These are phyloP conservation scores for Luzula sylvatica DNA, from an alignment of 176 grass and related monocot genomes.

Conservation along the genomic window DNA sequence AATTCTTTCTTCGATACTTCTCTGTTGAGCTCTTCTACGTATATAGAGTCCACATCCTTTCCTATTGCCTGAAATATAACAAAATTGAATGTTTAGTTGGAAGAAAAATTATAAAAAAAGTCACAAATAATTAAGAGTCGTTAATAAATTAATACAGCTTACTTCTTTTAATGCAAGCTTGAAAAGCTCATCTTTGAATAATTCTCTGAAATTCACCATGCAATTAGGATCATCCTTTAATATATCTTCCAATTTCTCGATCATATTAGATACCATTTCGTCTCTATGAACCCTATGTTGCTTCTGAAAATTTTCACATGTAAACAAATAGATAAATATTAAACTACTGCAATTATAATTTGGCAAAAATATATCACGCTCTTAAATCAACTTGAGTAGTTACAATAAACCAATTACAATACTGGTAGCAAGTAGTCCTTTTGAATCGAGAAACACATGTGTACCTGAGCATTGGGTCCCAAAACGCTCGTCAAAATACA, in stretches of 20 bases:
- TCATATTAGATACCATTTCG: slow-evolving; percentile 44
- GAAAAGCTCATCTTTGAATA: slow-evolving; percentile 64
- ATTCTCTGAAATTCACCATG: slow-evolving; percentile 47
- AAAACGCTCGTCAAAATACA: slow-evolving; percentile 53
- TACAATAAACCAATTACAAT: too few species aligned
- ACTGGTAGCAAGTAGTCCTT: too few species aligned
- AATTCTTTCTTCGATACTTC: slow-evolving; percentile 49
- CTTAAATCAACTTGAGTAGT: too few species aligned
- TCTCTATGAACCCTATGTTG: slow-evolving; percentile 41
- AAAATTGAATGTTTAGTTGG: too few species aligned
- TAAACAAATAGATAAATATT: too few species aligned
- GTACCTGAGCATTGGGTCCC: slow-evolving; percentile 67
- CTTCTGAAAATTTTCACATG: slow-evolving; percentile 72
- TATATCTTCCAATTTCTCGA: slow-evolving; percentile 25
- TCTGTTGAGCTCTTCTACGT: slow-evolving; percentile 60
- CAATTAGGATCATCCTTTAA: slow-evolving; percentile 33
- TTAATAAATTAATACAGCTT: neutral
- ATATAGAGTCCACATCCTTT: slow-evolving; percentile 44
- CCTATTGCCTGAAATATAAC: slow-evolving; percentile 46
- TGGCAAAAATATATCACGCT: too few species aligned
- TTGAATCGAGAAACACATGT: too few species aligned
- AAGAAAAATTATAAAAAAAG: too few species aligned
- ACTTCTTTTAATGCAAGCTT: slow-evolving; percentile 56
- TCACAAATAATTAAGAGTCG: too few species aligned
- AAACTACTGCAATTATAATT: neutral